Conservation (phyloP, 352 stramenopile species). For the Salisapilia sapeloensis region DNA sequence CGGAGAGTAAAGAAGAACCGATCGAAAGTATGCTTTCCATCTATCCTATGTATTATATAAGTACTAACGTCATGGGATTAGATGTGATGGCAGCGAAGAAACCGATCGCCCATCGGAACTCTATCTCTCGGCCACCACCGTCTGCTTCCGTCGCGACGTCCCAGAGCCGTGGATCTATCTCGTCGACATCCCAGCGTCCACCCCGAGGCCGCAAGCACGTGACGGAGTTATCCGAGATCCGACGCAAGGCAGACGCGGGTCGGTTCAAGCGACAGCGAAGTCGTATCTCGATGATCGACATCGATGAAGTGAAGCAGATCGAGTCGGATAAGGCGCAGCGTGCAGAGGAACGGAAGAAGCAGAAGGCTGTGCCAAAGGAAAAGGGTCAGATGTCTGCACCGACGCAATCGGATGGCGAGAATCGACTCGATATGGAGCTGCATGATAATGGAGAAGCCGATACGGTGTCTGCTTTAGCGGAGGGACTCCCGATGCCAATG, state of each 20-base stretch:
- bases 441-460: too few relatives aligned
- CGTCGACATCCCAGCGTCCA: constrained; percentile 9
- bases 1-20: constrained; percentile 6
- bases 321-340: constrained; percentile 73
- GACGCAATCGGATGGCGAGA: too few relatives aligned
- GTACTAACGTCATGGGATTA: too few relatives aligned
- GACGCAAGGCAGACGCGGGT: constrained; percentile 61
- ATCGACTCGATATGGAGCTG: too few relatives aligned
- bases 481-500: too few relatives aligned
- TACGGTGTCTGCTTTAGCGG: too few relatives aligned
- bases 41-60: not conserved
- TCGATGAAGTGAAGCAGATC: constrained; percentile 80
- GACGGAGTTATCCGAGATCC: constrained; percentile 63
- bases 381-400: constrained; percentile 6
- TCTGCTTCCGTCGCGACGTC: too few relatives aligned
- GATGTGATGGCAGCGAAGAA: constrained; percentile 20
- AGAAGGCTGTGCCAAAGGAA: constrained; percentile 23
- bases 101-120: constrained; percentile 20
- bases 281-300: constrained; percentile 79
- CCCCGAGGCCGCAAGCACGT: constrained; percentile 51
- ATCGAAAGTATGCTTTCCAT: not conserved
- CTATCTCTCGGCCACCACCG: constrained; percentile 17
- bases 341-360: constrained; percentile 59
- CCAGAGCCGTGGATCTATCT: constrained; percentile 8
- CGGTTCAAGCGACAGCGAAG: constrained; percentile 71